Conservation (phyloP, 306 rosid species). For the Quercus gilva region DNA sequence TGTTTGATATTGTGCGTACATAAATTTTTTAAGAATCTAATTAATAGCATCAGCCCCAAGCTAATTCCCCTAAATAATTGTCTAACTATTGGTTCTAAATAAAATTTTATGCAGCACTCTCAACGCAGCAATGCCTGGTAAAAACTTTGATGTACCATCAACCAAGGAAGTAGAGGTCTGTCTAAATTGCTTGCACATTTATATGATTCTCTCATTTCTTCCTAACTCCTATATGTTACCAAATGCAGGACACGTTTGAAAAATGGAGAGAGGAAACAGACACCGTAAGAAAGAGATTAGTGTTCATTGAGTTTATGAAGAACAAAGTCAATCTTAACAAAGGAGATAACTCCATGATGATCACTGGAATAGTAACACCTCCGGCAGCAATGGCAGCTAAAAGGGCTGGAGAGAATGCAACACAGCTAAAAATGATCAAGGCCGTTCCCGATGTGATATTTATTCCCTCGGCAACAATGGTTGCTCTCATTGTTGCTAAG, state of each 20-base stretch:
- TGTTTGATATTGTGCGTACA: no score
- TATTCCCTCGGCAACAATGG: conserved; percentile 49
- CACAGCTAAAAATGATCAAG: conserved; percentile 46
- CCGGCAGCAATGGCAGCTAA: conserved; percentile 55
- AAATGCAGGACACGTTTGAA: conserved; percentile 22
- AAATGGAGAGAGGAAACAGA: neutral
- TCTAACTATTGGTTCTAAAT: neutral
- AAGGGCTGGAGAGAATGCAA: conserved; percentile 43
- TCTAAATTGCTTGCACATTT: neutral
- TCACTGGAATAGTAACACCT: conserved; percentile 60
- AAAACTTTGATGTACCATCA: conserved; percentile 51
- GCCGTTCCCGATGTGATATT: conserved; percentile 54
- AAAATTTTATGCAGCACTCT: conserved; percentile 32
- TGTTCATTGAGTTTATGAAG: conserved; percentile 19
- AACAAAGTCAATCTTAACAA: conserved; percentile 31
- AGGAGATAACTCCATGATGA: conserved; percentile 38
- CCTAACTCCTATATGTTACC: neutral
- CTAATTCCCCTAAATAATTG: neutral
- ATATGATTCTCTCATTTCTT: neutral
- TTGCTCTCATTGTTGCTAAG: conserved; percentile 47
- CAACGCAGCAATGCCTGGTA: conserved; percentile 61
- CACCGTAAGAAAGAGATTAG: neutral
- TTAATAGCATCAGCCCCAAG: neutral
- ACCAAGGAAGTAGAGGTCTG: conserved; percentile 37
- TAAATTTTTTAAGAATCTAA: neutral